Percentiles rank a stretch among this genome's conserved stretches.
phyloP scores from a whole-genome alignment of 345 rosid species.

The Rhodamnia rubescens region DNA sequence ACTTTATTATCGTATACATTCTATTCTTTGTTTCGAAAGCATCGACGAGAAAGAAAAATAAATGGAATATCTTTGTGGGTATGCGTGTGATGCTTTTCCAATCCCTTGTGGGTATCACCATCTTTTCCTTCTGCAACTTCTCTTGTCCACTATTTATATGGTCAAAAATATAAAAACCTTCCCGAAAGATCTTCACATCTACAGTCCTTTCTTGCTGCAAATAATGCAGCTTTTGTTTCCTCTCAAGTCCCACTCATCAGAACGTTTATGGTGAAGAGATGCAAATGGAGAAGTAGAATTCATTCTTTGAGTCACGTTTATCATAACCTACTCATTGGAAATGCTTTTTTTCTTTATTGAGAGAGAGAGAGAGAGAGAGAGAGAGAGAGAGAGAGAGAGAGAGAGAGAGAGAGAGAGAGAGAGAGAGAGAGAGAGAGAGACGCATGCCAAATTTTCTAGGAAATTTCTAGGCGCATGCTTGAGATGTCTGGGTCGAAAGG shows the following conservation, averaged over 20 bases:
- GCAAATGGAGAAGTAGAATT: not conserved
- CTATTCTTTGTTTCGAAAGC: not conserved
- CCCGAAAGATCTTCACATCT: not conserved
- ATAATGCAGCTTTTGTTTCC: not conserved
- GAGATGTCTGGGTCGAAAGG: too few relatives aligned
- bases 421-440: not conserved
- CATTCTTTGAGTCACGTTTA: not conserved
- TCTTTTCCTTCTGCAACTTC: not conserved
- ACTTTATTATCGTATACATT: not conserved
- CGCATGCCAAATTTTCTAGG: not conserved
- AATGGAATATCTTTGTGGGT: not conserved
- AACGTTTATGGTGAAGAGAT: not conserved
- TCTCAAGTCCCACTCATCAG: not conserved
- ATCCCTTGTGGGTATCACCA: not conserved
- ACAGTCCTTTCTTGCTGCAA: not conserved
- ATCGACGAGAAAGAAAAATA: not conserved
- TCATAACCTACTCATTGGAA: not conserved
- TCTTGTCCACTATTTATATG: not conserved
- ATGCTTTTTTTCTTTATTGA: not conserved
- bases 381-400: not conserved
- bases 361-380: accelerated
- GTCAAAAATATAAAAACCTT: not conserved
- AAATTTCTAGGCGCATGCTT: too few relatives aligned
- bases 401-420: too few relatives aligned
- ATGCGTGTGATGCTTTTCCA: not conserved